Conservation (phyloP, 805 yeast species). For the Phaffomyces thermotolerans region DNA sequence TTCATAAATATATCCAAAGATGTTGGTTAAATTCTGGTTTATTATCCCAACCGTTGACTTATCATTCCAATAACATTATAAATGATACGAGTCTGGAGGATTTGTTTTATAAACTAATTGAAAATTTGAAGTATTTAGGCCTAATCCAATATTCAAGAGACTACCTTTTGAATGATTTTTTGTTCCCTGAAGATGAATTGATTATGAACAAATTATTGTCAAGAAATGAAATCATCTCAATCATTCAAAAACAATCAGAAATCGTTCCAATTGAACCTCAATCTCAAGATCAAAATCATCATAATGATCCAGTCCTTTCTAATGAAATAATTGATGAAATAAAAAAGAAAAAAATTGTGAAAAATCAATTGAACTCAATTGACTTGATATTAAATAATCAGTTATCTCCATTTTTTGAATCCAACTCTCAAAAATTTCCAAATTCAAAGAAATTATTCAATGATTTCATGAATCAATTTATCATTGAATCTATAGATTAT, state of each 20-base stretch:
- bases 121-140: constrained; percentile 5
- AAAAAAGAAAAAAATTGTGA: not conserved
- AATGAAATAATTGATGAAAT: not conserved
- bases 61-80: not conserved
- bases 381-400: constrained; percentile 11
- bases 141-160: constrained; percentile 5
- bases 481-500: constrained; percentile 7
- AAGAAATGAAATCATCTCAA: constrained; percentile 28
- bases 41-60: not conserved
- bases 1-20: constrained; percentile 1
- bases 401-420: constrained; percentile 10
- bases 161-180: constrained; percentile 23
- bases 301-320: not conserved
- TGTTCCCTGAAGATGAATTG: constrained; percentile 32
- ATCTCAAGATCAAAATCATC: not conserved
- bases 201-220: constrained; percentile 26
- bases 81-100: constrained; percentile 1
- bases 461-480: constrained; percentile 10
- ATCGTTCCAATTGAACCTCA: not conserved
- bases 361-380: constrained; percentile 3
- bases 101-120: constrained; percentile 9
- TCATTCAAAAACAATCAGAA: constrained; percentile 8
- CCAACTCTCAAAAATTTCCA: constrained; percentile 10
- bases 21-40: constrained; percentile 8
- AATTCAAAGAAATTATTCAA: constrained; percentile 9